These are phyloP conservation scores for Colletotrichum coccodes DNA, from an alignment of 2,329 filamentous ascomycete species.

Conservation along the genomic window DNA sequence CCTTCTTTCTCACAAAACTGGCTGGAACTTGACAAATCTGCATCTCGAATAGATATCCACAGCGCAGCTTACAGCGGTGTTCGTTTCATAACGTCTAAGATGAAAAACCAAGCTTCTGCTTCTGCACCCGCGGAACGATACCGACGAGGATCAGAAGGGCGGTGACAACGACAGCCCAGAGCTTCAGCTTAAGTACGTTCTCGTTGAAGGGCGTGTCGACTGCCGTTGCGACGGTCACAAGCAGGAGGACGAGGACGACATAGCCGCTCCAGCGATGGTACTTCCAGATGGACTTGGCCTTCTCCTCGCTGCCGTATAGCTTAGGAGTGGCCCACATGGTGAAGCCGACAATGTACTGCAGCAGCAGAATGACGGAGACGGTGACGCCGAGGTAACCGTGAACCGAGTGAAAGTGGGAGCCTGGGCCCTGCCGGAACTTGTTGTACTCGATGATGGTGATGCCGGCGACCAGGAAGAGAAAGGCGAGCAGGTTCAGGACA, in stretches of 20 bases:
- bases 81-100: background rate
- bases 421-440: constrained; percentile 72
- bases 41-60: background rate
- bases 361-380: constrained; percentile 74
- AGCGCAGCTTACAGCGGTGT: background rate
- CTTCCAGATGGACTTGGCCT: constrained; percentile 87
- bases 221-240: constrained; percentile 80
- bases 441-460: constrained; percentile 83
- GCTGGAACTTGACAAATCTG: background rate
- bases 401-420: constrained; percentile 79
- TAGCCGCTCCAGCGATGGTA: constrained; percentile 88
- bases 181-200: constrained; percentile 74
- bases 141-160: constrained; percentile 75
- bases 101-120: constrained; percentile 77
- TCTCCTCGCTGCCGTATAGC: constrained; percentile 81
- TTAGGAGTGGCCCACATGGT: constrained; percentile 82
- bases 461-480: constrained; percentile 71
- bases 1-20: background rate
- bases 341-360: constrained; percentile 83
- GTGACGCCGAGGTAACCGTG: constrained; percentile 87
- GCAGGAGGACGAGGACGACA: constrained; percentile 72
- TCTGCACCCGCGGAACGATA: constrained; percentile 81
- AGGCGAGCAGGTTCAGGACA: constrained; percentile 72
- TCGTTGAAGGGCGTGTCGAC: constrained; percentile 81
- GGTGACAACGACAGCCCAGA: constrained; percentile 80